phyloP scores from a whole-genome alignment of 1,284 basidiomycete genomes.

The Cryptococcus jaspeensis region DNA sequence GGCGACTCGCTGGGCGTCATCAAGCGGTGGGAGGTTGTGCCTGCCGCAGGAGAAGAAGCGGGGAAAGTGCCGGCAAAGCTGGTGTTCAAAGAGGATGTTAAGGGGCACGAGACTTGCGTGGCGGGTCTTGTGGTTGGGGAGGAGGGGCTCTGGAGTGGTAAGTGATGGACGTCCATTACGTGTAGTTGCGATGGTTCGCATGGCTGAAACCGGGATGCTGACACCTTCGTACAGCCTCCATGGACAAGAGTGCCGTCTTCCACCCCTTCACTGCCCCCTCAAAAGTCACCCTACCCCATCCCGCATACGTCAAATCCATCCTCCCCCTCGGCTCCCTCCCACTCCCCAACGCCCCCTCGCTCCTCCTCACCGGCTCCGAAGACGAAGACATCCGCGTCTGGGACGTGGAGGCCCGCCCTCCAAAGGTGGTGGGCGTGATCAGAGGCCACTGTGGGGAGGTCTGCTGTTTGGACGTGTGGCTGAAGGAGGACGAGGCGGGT shows the following conservation, averaged over 20 bases:
- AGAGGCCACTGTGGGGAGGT: conserved; percentile 88
- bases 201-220: not conserved
- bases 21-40: conserved; percentile 51
- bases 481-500: conserved; percentile 55
- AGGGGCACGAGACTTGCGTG: conserved; percentile 53
- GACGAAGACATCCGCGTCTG: conserved; percentile 73
- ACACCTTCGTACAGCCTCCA: conserved; percentile 61
- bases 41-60: conserved; percentile 10
- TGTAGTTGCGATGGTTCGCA: too few species aligned
- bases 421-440: conserved; percentile 58
- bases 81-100: conserved; percentile 26
- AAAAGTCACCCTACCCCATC: conserved; percentile 61
- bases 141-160: conserved; percentile 81
- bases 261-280: conserved; percentile 50
- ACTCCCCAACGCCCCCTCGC: conserved; percentile 61
- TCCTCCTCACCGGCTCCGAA: conserved; percentile 68
- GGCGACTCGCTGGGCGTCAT: conserved; percentile 84
- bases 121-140: conserved; percentile 64
- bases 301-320: conserved; percentile 67
- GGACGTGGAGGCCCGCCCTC: conserved; percentile 53
- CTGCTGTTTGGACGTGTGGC: conserved; percentile 69
- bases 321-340: conserved; percentile 63
- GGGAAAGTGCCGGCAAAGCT: conserved; percentile 48
- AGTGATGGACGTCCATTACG: conserved; percentile 24
- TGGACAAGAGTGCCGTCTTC: conserved; percentile 77